Evolutionary conservation across 208 protist species (phyloP).

Genomic region (Crithidia fasciculata): DNA sequence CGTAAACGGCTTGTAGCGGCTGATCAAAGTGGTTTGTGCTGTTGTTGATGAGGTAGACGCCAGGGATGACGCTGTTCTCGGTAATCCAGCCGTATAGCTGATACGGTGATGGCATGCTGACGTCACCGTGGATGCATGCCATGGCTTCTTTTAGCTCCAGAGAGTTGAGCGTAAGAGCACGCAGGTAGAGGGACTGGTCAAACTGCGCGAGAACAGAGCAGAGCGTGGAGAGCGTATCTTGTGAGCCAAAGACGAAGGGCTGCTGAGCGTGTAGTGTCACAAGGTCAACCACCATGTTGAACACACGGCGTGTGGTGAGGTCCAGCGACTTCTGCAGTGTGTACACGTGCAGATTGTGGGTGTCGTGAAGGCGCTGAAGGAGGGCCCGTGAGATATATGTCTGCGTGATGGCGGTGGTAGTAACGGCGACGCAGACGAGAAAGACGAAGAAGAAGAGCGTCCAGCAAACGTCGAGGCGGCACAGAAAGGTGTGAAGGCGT

Average conservation of each 20-base stretch:
- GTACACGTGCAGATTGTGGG: background rate
- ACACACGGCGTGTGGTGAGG: background rate
- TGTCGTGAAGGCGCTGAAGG: background rate
- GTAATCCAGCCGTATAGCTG: constrained; percentile 7
- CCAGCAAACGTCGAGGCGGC: constrained; percentile 19
- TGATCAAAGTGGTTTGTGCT: background rate
- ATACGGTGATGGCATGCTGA: background rate
- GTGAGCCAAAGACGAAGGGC: background rate
- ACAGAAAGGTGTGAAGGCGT: background rate
- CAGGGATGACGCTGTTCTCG: constrained; percentile 16
- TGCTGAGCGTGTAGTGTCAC: background rate
- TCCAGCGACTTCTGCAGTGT: background rate
- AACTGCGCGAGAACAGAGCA: constrained; percentile 5
- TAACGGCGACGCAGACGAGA: background rate
- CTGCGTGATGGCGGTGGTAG: constrained; percentile 9
- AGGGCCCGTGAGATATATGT: background rate
- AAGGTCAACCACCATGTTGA: background rate
- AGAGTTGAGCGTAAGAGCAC: background rate
- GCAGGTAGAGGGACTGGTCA: background rate
- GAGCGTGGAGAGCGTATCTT: constrained; percentile 1
- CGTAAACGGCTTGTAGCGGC: constrained; percentile 14
- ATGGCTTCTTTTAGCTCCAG: background rate
- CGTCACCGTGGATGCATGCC: constrained; percentile 8
- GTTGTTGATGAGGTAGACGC: constrained; percentile 19
- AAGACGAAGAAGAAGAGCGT: constrained; percentile 12